phyloP scores from a whole-genome alignment of 1,284 basidiomycete genomes.

The Xerocomus alliaceus region DNA sequence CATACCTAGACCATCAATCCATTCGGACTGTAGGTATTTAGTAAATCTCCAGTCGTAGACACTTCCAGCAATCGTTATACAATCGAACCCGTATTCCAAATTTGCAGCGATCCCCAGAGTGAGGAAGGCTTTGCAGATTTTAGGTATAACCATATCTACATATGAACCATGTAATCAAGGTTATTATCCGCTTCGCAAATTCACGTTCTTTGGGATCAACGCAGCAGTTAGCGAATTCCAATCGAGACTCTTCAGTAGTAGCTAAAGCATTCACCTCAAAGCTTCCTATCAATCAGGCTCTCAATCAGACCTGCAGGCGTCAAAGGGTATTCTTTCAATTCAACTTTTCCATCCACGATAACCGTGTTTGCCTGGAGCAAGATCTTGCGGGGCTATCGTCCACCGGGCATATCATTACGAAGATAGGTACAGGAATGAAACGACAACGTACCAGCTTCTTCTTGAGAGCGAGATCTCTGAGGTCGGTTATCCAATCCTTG shows the following conservation, averaged over 20 bases:
- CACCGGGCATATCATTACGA: background rate
- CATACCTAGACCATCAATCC: no score
- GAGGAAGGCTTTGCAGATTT: no score
- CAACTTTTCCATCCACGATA: conserved; percentile 66
- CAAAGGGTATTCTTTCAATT: conserved; percentile 78
- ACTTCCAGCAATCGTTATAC: no score
- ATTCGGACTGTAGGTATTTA: no score
- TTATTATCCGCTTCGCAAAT: no score
- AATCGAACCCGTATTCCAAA: no score
- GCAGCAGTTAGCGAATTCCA: background rate
- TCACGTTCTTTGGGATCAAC: background rate
- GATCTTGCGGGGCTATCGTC: conserved; percentile 72
- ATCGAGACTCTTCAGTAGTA: background rate
- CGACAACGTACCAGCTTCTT: conserved; percentile 73
- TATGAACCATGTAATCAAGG: no score
- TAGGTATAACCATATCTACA: no score
- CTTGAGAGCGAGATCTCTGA: conserved; percentile 75
- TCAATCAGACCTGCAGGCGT: conserved; percentile 75
- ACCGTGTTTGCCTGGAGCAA: conserved; percentile 84
- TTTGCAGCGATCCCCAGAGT: no score
- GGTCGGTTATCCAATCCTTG: conserved; percentile 73
- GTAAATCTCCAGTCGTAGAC: no score
- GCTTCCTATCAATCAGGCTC: conserved; percentile 76
- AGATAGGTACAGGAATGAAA: background rate
- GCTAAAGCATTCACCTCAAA: conserved; percentile 47